These are phyloP conservation scores for Linnemannia zychae DNA, from an alignment of 192 early-diverging fungal species.

Conservation along the genomic window DNA sequence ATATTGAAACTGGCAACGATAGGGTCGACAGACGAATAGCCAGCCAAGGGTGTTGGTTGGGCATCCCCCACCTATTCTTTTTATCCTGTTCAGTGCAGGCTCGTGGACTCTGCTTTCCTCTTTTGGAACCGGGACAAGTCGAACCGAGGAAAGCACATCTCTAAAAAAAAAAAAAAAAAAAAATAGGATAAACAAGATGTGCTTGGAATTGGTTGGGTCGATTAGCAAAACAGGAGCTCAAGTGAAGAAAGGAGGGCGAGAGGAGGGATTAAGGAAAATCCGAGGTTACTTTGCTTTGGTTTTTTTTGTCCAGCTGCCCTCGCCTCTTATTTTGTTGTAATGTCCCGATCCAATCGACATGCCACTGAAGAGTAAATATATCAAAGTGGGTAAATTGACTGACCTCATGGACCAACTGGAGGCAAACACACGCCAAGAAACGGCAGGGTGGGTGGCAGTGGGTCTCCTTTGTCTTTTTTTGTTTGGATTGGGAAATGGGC, in stretches of 20 bases:
- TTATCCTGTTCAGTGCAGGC: background rate
- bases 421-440: background rate
- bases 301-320: background rate
- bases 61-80: background rate
- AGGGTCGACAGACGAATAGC: background rate
- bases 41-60: background rate
- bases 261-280: slow-evolving; percentile 1
- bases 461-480: background rate
- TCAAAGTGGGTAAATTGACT: background rate
- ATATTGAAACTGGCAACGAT: background rate
- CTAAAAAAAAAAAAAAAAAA: background rate
- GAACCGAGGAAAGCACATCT: background rate
- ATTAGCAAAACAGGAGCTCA: background rate
- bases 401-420: background rate
- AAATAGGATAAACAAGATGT: background rate
- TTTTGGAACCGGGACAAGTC: background rate
- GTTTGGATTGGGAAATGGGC: background rate
- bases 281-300: slow-evolving; percentile 1
- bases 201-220: background rate
- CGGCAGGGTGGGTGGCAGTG: background rate
- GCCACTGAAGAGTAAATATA: background rate
- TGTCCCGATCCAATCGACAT: background rate
- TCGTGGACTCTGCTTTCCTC: slow-evolving; percentile 5
- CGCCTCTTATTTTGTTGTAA: background rate
- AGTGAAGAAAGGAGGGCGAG: background rate